A percentile compares a stretch with the other conserved stretches of the same genome.
Conservation (phyloP, 1,284 basidiomycete species). For the Pseudozyma tsukubaensis region DNA sequence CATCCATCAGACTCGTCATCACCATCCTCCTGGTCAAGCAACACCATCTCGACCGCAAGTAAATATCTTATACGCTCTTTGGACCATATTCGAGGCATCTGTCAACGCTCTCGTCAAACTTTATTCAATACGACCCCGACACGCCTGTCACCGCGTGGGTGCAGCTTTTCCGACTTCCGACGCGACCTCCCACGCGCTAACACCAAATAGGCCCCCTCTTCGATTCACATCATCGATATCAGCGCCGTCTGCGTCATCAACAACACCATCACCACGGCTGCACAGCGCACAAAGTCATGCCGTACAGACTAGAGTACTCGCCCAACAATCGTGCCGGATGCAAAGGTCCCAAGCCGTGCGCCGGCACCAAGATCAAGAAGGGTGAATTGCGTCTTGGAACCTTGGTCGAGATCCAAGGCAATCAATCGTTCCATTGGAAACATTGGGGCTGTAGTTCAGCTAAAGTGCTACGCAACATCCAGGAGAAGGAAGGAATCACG, state of each 20-base stretch:
- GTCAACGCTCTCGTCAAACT: no score
- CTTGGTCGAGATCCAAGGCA: slow-evolving; percentile 80
- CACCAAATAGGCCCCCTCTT: no score
- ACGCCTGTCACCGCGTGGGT: slow-evolving; percentile 3
- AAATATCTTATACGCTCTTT: no score
- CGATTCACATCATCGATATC: no score
- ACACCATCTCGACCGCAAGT: no score
- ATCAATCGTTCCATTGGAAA: slow-evolving; percentile 76
- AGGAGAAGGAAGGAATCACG: slow-evolving; percentile 73
- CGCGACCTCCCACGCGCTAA: slow-evolving; percentile 1
- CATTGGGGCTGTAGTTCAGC: slow-evolving; percentile 77
- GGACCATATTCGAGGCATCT: no score
- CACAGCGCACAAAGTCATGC: neutral
- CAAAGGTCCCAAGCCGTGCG: slow-evolving; percentile 90
- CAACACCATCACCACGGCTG: neutral
- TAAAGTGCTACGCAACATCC: slow-evolving; percentile 78
- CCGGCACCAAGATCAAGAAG: slow-evolving; percentile 80
- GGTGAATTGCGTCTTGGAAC: slow-evolving; percentile 79
- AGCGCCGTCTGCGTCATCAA: neutral
- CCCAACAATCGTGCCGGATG: slow-evolving; percentile 77
- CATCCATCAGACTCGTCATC: no score
- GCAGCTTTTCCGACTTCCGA: slow-evolving; percentile 24
- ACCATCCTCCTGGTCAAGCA: no score
- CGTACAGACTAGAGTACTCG: slow-evolving; percentile 61
- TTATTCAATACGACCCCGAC: neutral